Evolutionary conservation across 805 yeast species (phyloP).

Genomic region (Kurtzmaniella cleridarum): DNA sequence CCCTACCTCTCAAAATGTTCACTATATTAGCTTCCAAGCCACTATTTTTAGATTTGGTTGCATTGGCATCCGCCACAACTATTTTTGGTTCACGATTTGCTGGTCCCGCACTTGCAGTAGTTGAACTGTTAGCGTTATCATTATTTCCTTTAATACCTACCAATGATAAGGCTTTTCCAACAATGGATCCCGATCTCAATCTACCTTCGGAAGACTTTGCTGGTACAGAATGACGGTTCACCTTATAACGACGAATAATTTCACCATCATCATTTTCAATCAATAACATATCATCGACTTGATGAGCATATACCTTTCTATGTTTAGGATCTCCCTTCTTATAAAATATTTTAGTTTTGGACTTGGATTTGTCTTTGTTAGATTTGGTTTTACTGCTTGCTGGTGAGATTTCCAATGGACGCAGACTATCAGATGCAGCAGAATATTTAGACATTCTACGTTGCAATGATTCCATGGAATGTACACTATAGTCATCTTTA

Average conservation of each 20-base stretch:
- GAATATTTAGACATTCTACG: constrained; percentile 32
- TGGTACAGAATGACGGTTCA: constrained; percentile 47
- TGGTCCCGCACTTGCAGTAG: not conserved
- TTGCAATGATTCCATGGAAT: constrained; percentile 36
- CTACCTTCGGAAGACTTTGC: constrained; percentile 13
- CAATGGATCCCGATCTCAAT: constrained; percentile 35
- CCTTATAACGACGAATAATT: constrained; percentile 72
- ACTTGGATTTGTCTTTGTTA: constrained; percentile 1
- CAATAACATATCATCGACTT: constrained; percentile 68
- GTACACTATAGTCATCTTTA: constrained; percentile 25
- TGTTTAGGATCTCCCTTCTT: constrained; percentile 25
- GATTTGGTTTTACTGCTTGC: constrained; percentile 4
- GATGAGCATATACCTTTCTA: constrained; percentile 62
- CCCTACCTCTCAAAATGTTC: constrained; percentile 8
- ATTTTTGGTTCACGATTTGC: not conserved
- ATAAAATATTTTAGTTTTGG: constrained; percentile 21
- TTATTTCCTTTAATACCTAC: constrained; percentile 43
- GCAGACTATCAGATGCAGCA: constrained; percentile 13
- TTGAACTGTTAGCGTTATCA: not conserved
- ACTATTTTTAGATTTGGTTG: constrained; percentile 3
- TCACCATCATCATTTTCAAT: constrained; percentile 94
- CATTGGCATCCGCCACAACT: constrained; percentile 10
- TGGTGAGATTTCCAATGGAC: constrained; percentile 7
- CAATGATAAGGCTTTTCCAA: constrained; percentile 44
- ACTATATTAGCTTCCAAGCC: constrained; percentile 14